Evolutionary conservation across 2,329 filamentous ascomycete genomes (phyloP), one percentile per base, ranked within the genome.

Genomic region (Scedosporium aurantiacum): DNA sequence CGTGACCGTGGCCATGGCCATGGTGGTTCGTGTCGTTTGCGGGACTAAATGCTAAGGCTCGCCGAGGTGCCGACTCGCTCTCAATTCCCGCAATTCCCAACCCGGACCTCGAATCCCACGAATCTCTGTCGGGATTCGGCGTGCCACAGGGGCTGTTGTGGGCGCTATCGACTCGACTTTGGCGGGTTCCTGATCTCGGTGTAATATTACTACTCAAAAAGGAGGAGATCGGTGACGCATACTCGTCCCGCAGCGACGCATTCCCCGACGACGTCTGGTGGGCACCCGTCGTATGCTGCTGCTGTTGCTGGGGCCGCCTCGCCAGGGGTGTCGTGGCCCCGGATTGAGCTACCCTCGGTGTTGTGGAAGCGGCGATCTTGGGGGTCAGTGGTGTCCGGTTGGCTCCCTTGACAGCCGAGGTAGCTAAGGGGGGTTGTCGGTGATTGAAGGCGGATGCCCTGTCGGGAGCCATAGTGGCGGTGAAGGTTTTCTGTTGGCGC

Each of bases 151-250:
- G 87, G 1, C 90, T 91, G 37, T 81, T 82, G 63, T 79, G 82
- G 27, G 81, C 74, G 71, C 87, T 91, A 70, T 90, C 85, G 62
- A 86, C 82, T 66, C 90, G 85, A 66, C 78, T 85, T 70, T 85
- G 90, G 64, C 91, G 82, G 57, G 85, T 79, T 7, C 87, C 88
- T 7, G 91, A 91, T 65, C 91, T 84, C 58, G 91, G 90, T 3
- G 91, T 95, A 70, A 91, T 77, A 71, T 90, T 91, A 71, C 75
- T 81, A 72, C 73, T 84, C 54, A 91, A 74, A 67, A 83, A 83
- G 58, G 81, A 69, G 58, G 80, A 76, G 32, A 79, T 75, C 7
- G 84, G 78, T 54, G 81, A 79, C 54, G 79, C 72, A 65, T 78
- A 69, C 63, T 83, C 80, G 58, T 87, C 83, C 63, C 70, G 69